Evolutionary conservation across 495 filamentous ascomycete species (phyloP).

Genomic region (Margaritispora aquatica): DNA sequence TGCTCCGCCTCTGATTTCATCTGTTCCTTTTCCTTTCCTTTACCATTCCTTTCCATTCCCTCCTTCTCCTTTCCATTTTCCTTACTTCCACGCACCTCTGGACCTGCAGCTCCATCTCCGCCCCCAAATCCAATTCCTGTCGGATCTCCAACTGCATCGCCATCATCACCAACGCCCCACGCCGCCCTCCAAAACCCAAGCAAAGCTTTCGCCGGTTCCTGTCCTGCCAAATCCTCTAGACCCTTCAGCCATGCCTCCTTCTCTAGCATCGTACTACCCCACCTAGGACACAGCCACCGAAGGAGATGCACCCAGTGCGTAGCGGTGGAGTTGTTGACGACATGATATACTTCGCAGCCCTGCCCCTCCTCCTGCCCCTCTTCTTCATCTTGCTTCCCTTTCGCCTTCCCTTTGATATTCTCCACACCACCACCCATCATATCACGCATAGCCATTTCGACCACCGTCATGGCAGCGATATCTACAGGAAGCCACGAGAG

Average conservation of each 20-base stretch:
- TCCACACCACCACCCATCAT: too few species aligned
- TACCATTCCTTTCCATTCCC: too few species aligned
- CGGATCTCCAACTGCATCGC: neutral
- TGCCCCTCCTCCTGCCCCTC: neutral
- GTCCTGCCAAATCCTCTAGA: slow-evolving; percentile 30
- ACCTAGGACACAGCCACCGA: slow-evolving; percentile 29
- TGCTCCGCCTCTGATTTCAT: too few species aligned
- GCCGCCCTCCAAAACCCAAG: slow-evolving; percentile 39
- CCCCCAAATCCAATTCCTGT: too few species aligned
- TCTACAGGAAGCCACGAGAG: slow-evolving; percentile 51
- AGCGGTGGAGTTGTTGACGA: slow-evolving; percentile 37
- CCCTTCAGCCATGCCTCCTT: slow-evolving; percentile 36
- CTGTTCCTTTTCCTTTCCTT: too few species aligned
- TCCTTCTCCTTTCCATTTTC: too few species aligned
- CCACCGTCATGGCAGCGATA: slow-evolving; percentile 42
- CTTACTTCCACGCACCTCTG: too few species aligned
- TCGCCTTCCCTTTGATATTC: too few species aligned
- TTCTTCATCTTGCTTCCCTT: too few species aligned
- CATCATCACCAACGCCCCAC: slow-evolving; percentile 1
- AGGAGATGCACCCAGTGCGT: slow-evolving; percentile 41
- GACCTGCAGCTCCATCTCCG: too few species aligned
- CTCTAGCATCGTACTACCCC: slow-evolving; percentile 29
- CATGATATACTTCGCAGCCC: slow-evolving; percentile 37
- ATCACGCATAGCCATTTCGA: slow-evolving; percentile 29
- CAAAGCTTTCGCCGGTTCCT: slow-evolving; percentile 35